phyloP scores from a whole-genome alignment of 169 alveolate species.

The Babesia sp. region DNA sequence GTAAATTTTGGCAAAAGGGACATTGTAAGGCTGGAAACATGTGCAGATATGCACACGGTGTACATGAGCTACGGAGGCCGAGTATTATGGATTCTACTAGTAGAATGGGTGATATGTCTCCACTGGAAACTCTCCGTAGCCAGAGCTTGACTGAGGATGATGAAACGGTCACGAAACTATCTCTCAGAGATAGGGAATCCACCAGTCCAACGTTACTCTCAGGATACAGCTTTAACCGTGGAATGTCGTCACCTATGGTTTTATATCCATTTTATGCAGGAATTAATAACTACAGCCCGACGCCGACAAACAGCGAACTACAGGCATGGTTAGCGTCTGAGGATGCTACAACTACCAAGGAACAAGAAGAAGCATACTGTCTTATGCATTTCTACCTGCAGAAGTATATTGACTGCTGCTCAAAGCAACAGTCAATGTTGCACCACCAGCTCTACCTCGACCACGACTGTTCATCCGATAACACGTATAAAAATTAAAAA shows the following conservation, averaged over 20 bases:
- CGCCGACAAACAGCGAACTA: slow-evolving; percentile 4
- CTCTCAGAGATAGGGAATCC: background rate
- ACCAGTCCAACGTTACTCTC: slow-evolving; percentile 9
- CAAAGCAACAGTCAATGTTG: slow-evolving; percentile 22
- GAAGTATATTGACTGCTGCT: slow-evolving; percentile 51
- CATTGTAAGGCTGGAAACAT: slow-evolving; percentile 69
- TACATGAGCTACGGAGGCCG: slow-evolving; percentile 57
- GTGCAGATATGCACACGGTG: slow-evolving; percentile 77
- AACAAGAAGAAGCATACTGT: slow-evolving; percentile 39
- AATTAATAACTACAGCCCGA: slow-evolving; percentile 1
- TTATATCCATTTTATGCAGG: slow-evolving; percentile 26
- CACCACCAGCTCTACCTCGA: background rate
- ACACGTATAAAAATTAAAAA: slow-evolving; percentile 1
- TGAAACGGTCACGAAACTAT: background rate
- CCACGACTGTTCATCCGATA: background rate
- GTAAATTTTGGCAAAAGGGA: slow-evolving; percentile 76
- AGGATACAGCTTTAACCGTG: slow-evolving; percentile 21
- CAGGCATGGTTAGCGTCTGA: slow-evolving; percentile 2
- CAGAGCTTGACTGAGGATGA: background rate
- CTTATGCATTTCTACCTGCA: slow-evolving; percentile 51
- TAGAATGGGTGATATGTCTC: background rate
- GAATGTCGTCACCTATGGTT: slow-evolving; percentile 1
- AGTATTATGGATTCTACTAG: background rate
- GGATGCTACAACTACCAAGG: background rate
- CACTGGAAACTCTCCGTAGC: background rate